Conservation (phyloP, 108 stramenopile genomes). For the Cyclotella distinguenda region DNA sequence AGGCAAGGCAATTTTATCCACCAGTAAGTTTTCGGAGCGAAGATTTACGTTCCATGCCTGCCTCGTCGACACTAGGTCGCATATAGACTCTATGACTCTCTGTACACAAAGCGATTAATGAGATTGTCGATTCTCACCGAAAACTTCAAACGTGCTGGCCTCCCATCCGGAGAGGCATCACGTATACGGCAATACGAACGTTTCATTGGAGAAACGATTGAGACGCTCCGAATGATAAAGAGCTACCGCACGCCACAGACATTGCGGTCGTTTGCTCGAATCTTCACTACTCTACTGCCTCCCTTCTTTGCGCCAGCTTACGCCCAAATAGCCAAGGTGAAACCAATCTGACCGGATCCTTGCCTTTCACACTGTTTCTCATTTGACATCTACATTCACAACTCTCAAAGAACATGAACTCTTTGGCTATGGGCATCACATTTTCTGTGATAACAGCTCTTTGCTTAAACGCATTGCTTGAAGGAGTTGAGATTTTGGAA, state of each 20-base stretch:
- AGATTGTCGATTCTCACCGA: constrained; percentile 48
- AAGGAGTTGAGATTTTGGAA: constrained; percentile 70
- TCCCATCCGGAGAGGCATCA: constrained; percentile 68
- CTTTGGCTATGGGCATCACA: constrained; percentile 57
- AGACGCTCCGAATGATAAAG: constrained; percentile 70
- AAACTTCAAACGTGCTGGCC: constrained; percentile 57
- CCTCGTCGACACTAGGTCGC: constrained; percentile 17
- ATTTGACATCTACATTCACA: no score
- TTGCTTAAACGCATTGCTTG: constrained; percentile 69
- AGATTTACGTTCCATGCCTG: neutral
- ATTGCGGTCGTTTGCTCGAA: constrained; percentile 63
- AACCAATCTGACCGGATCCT: no score
- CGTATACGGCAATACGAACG: constrained; percentile 78
- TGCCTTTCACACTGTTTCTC: no score
- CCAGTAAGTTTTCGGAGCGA: neutral
- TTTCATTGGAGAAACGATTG: constrained; percentile 47
- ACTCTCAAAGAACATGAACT: constrained; percentile 35
- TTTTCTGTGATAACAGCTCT: constrained; percentile 69
- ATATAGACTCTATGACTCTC: constrained; percentile 44
- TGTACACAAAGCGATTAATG: constrained; percentile 47
- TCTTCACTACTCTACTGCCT: constrained; percentile 67
- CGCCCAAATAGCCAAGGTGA: constrained; percentile 57
- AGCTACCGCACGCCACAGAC: constrained; percentile 80
- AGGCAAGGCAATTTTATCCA: neutral
- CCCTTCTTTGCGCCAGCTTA: constrained; percentile 75